Percentiles rank a stretch among this genome's conserved stretches.
These are phyloP conservation scores for Puccinia polysora DNA, from an alignment of 1,284 basidiomycete species.

Conservation along the genomic window DNA sequence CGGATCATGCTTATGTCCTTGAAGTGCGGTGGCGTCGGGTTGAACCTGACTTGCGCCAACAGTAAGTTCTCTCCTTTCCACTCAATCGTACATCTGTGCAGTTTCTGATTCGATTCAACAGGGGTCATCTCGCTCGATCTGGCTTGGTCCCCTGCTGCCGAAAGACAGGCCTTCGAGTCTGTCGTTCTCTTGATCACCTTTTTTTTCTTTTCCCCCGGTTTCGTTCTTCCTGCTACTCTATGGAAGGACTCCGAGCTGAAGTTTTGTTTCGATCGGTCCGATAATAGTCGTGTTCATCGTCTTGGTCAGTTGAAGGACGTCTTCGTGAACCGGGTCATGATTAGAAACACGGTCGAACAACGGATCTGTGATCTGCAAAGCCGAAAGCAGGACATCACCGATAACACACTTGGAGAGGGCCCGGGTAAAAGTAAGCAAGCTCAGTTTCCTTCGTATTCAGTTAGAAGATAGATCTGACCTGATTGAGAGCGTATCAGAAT, in stretches of 20 bases:
- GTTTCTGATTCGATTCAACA: not conserved
- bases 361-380: constrained; percentile 51
- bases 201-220: not conserved
- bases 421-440: constrained; percentile 46
- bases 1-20: constrained; percentile 54
- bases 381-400: constrained; percentile 52
- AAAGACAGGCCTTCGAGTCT: constrained; percentile 57
- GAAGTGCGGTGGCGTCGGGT: constrained; percentile 53
- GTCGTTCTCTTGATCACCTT: constrained; percentile 47
- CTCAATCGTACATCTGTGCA: not conserved
- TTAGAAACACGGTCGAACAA: constrained; percentile 53
- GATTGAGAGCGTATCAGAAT: not conserved
- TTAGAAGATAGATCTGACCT: not conserved
- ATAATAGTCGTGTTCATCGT: constrained; percentile 22
- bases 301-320: constrained; percentile 30
- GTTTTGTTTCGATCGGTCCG: constrained; percentile 49
- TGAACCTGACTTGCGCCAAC: constrained; percentile 46
- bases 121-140: constrained; percentile 64
- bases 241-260: constrained; percentile 48
- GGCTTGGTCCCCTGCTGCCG: constrained; percentile 63
- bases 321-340: constrained; percentile 42
- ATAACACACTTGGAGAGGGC: constrained; percentile 55
- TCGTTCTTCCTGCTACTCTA: not conserved
- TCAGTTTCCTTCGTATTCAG: not conserved
- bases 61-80: not conserved